These are phyloP conservation scores for Penicillium roqueforti DNA, from an alignment of 495 filamentous ascomycete genomes.

Conservation along the genomic window DNA sequence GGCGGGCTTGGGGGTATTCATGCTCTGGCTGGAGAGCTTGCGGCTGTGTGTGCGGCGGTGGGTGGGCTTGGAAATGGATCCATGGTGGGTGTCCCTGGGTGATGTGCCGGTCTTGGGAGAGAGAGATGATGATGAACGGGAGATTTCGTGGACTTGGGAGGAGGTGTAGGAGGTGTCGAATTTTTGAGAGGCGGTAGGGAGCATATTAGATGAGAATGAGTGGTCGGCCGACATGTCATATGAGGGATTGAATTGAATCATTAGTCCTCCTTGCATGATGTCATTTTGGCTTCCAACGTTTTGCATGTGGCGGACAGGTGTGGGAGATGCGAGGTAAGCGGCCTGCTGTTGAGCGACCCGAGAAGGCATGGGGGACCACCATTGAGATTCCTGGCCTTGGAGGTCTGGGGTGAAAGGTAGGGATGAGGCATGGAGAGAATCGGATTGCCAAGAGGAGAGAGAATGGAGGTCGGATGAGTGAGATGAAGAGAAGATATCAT, in stretches of 20 bases:
- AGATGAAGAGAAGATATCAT: constrained; percentile 44
- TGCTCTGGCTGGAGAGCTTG: constrained; percentile 39
- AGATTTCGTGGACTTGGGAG: constrained; percentile 25
- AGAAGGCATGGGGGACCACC: constrained; percentile 44
- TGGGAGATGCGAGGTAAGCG: constrained; percentile 37
- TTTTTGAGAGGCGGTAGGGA: constrained; percentile 24
- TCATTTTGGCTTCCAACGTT: constrained; percentile 31
- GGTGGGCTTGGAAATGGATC: constrained; percentile 17
- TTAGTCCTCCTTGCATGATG: constrained; percentile 43
- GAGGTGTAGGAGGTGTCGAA: constrained; percentile 30
- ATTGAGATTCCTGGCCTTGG: constrained; percentile 36
- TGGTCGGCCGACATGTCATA: constrained; percentile 35
- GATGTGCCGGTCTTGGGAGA: constrained; percentile 35
- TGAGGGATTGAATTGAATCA: constrained; percentile 45
- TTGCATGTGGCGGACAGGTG: constrained; percentile 32
- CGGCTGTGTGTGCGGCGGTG: constrained; percentile 33
- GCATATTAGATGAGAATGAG: constrained; percentile 30
- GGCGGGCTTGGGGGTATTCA: constrained; percentile 32
- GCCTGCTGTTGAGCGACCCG: constrained; percentile 36
- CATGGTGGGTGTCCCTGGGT: constrained; percentile 24
- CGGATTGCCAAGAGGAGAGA: constrained; percentile 45
- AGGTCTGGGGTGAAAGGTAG: constrained; percentile 43
- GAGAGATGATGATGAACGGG: constrained; percentile 39
- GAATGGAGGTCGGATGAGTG: constrained; percentile 45
- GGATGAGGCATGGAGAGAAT: constrained; percentile 34